Evolutionary conservation across 768 basidiomycete genomes (phyloP), one percentile per base, ranked within the genome.

Genomic region (Termitomyces sp.): DNA sequence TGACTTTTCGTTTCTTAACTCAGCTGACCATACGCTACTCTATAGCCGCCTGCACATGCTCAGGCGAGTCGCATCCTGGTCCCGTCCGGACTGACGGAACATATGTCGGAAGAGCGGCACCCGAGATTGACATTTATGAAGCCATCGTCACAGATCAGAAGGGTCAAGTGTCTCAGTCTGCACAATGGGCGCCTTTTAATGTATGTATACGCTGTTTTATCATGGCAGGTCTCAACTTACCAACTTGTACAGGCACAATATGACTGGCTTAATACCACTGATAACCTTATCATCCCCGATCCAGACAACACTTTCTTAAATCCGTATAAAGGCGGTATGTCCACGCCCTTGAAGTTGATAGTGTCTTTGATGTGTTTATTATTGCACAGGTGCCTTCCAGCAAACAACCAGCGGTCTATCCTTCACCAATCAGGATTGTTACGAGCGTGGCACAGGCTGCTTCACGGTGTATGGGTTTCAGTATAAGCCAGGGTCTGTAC

Each of bases 61-160:
- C 71, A 3, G 76, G 75, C 37, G 75, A 77, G 56, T 72, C 75
- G 0, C 77, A 78, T 61, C 77, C 76, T 20, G 76, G 76, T 5
- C 76, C 76, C 7, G 64, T 74, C 8, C 62, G 68, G 18, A 26
- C 65, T 0, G 79, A 86, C 59, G 86, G 86, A 4, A 70, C 73
- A 0, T 87, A 80, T 62, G 79, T 82, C 1, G 87, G 86, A n/a
- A 73, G 87, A 12, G 68, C 81, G 6, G 84, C 87, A 1, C 87
- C 87, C 3, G 87, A 89, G 68, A 86, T 89, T 54, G 88, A 90
- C 65, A 72, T 89, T 56, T 78, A 88, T 57, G 87, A 88, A 67
- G 84, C 86, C 12, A 68, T 68, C 22, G 67, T 76, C 10, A 60
- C 65, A 2, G 58, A 61, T 18, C 66, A 65, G 12, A 57, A 64